Evolutionary conservation across 140 eudicot genomes (phyloP).

Genomic region (Stevia rebaudiana): DNA sequence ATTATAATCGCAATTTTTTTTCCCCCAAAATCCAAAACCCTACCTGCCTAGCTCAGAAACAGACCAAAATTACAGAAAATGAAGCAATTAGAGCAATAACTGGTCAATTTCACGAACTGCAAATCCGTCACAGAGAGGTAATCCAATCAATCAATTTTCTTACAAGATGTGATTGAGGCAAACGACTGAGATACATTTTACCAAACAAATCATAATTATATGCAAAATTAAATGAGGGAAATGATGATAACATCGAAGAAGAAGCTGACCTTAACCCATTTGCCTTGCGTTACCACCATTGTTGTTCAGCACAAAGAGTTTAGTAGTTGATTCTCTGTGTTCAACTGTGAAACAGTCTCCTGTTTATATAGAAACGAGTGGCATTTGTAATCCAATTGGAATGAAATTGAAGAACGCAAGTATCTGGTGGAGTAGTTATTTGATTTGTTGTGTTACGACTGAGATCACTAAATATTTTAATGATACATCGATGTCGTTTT

Average conservation of each 20-base stretch:
- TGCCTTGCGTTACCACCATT: constrained; percentile 48
- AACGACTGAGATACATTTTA: background rate
- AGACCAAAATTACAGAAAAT: background rate
- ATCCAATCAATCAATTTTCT: background rate
- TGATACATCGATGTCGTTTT: background rate
- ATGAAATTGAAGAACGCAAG: background rate
- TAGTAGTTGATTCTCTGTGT: background rate
- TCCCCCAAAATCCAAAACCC: constrained; percentile 17
- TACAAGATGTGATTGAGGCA: background rate
- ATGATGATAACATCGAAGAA: background rate
- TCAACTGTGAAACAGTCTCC: background rate
- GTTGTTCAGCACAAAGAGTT: constrained; percentile 11
- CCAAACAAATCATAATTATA: background rate
- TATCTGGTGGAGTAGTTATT: constrained; percentile 26
- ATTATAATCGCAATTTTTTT: background rate
- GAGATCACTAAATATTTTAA: background rate
- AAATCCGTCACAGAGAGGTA: too few relatives aligned
- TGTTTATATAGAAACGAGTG: background rate
- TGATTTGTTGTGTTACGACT: background rate
- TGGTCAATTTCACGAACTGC: too few relatives aligned
- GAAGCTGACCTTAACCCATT: constrained; percentile 55
- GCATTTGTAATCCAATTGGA: background rate
- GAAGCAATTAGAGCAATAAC: background rate
- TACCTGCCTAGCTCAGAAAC: background rate
- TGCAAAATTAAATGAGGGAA: background rate